phyloP scores from a whole-genome alignment of 78 protist genomes.

The Pigoraptor vietnamica region DNA sequence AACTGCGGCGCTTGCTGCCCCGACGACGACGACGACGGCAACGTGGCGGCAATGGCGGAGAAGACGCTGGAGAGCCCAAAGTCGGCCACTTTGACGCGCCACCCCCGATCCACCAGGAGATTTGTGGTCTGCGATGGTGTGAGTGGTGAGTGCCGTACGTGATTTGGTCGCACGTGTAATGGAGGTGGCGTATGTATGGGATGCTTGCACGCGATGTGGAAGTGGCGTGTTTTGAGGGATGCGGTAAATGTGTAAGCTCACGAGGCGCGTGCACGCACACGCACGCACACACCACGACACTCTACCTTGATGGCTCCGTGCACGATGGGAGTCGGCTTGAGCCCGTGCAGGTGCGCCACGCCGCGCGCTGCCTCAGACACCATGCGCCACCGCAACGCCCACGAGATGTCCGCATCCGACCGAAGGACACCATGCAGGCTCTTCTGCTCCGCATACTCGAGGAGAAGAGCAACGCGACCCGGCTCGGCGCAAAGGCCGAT shows the following conservation, averaged over 20 bases:
- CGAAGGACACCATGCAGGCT: neutral
- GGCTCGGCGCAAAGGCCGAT: neutral
- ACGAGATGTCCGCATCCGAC: neutral
- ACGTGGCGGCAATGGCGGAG: too few relatives aligned
- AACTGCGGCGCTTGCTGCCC: too few relatives aligned
- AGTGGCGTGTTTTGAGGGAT: too few relatives aligned
- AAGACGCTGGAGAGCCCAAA: neutral
- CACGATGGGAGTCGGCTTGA: neutral
- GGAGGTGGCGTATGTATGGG: too few relatives aligned
- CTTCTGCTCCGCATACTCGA: neutral
- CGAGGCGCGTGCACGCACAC: neutral
- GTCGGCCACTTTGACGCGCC: neutral
- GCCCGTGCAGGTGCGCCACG: neutral
- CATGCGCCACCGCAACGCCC: neutral
- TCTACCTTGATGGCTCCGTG: neutral
- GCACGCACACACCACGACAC: too few relatives aligned
- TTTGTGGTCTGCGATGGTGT: neutral
- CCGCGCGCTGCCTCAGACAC: neutral
- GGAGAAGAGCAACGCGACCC: neutral
- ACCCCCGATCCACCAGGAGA: neutral
- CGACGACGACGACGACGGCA: too few relatives aligned
- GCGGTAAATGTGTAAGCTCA: neutral
- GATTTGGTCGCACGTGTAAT: neutral
- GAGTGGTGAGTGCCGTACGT: neutral
- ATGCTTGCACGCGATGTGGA: too few relatives aligned